Evolutionary conservation across 805 yeast species (phyloP).

Genomic region (Candida maris): DNA sequence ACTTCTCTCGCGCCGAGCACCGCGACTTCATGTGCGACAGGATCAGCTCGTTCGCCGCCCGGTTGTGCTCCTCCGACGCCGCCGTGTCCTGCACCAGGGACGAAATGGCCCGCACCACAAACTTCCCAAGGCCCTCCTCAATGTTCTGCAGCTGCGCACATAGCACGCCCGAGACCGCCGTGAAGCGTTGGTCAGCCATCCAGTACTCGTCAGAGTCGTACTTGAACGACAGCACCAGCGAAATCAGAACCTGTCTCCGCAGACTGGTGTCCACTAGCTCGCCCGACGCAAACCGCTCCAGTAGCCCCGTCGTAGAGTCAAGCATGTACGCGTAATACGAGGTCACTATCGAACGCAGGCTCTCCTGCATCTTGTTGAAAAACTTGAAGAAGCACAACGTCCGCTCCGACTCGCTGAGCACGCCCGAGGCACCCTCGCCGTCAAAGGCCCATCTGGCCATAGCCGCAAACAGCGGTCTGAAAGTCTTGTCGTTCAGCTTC

Average conservation of each 20-base stretch:
- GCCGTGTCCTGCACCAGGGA: conserved; percentile 66
- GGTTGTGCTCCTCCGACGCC: conserved; percentile 67
- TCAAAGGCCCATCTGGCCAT: conserved; percentile 89
- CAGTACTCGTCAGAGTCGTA: conserved; percentile 93
- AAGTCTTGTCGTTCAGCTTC: conserved; percentile 89
- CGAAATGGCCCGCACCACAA: conserved; percentile 75
- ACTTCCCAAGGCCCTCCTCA: conserved; percentile 73
- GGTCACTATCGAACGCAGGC: conserved; percentile 81
- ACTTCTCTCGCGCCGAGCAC: conserved; percentile 54
- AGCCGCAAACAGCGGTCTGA: conserved; percentile 86
- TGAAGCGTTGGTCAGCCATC: conserved; percentile 85
- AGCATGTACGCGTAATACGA: conserved; percentile 81
- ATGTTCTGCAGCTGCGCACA: conserved; percentile 62
- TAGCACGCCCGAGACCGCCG: conserved; percentile 58
- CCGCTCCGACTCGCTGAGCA: conserved; percentile 52
- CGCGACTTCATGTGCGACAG: conserved; percentile 65
- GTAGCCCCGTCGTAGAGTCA: conserved; percentile 61
- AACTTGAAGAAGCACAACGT: conserved; percentile 77
- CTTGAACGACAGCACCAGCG: conserved; percentile 77
- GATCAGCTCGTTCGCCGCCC: conserved; percentile 60
- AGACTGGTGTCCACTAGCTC: conserved; percentile 47
- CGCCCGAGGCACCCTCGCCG: conserved; percentile 58
- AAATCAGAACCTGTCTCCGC: conserved; percentile 68
- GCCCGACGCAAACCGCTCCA: conserved; percentile 46
- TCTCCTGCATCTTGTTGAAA: conserved; percentile 79